Evolutionary conservation across 441 rosid genomes (phyloP).

Genomic region (Geranium incanum): DNA sequence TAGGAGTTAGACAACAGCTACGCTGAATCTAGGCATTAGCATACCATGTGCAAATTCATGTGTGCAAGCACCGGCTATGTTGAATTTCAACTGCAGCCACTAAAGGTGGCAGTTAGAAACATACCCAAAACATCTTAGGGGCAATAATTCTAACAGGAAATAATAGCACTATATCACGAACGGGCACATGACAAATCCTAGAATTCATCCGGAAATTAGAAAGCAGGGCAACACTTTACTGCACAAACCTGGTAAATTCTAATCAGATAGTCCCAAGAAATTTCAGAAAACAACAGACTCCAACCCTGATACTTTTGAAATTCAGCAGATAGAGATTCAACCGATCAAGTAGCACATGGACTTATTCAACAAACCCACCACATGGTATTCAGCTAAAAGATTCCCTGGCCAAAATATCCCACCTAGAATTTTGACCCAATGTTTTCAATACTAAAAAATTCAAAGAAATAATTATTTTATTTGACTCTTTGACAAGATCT

Average conservation of each 20-base stretch:
- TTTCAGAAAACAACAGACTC: neutral
- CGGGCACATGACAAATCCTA: neutral
- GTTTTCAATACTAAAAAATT: neutral
- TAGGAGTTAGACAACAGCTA: neutral
- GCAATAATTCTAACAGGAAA: neutral
- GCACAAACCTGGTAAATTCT: neutral
- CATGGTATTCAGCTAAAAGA: neutral
- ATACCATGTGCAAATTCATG: neutral
- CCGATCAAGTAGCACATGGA: neutral
- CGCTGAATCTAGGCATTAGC: neutral
- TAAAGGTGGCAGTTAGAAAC: neutral
- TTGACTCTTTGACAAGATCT: slow-evolving; percentile 1
- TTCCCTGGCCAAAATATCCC: neutral
- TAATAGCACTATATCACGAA: neutral
- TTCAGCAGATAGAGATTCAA: neutral
- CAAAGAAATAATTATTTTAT: neutral
- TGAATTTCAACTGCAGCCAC: neutral
- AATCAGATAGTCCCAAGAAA: neutral
- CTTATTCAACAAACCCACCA: neutral
- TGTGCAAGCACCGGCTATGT: neutral
- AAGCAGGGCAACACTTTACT: neutral
- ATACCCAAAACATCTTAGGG: neutral
- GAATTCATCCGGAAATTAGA: neutral
- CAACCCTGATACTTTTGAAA: neutral
- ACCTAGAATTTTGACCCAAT: neutral